Conservation (phyloP, 805 yeast species). For the Cyberlindnera mycetangii region DNA sequence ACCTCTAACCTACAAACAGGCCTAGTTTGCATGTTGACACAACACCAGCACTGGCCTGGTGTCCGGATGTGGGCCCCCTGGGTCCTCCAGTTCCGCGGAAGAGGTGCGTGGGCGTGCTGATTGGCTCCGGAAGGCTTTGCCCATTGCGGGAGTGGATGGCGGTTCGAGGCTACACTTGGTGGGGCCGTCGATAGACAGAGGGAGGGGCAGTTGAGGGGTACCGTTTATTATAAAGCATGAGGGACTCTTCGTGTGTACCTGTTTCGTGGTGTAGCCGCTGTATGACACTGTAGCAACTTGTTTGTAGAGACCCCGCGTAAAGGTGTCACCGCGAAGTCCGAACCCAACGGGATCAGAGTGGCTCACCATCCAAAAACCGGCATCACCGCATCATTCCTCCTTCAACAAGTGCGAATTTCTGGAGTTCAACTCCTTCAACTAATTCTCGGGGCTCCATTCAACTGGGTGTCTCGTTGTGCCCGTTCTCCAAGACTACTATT, state of each 20-base stretch:
- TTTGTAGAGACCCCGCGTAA: too few species aligned
- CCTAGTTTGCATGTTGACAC: not conserved
- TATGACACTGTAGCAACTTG: too few species aligned
- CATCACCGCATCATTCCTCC: not conserved
- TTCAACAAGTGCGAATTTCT: not conserved
- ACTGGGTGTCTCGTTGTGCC: too few species aligned
- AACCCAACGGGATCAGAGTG: too few species aligned
- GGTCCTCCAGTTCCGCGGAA: conserved; percentile 1
- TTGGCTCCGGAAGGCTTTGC: not conserved
- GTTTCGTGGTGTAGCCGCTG: not conserved
- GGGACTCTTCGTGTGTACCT: too few species aligned
- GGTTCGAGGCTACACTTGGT: not conserved
- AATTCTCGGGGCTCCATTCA: conserved; percentile 3
- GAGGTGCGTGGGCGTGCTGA: not conserved
- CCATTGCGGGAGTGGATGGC: not conserved
- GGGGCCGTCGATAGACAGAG: too few species aligned
- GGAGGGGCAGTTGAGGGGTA: not conserved
- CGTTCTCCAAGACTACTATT: too few species aligned
- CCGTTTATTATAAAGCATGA: too few species aligned
- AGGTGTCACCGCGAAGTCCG: too few species aligned
- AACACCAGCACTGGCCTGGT: not conserved
- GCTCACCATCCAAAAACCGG: not conserved
- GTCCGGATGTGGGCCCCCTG: not conserved
- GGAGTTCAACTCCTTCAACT: not conserved
- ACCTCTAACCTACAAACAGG: too few species aligned